Conservation (phyloP, 805 yeast species). For the Saturnispora bothae region DNA sequence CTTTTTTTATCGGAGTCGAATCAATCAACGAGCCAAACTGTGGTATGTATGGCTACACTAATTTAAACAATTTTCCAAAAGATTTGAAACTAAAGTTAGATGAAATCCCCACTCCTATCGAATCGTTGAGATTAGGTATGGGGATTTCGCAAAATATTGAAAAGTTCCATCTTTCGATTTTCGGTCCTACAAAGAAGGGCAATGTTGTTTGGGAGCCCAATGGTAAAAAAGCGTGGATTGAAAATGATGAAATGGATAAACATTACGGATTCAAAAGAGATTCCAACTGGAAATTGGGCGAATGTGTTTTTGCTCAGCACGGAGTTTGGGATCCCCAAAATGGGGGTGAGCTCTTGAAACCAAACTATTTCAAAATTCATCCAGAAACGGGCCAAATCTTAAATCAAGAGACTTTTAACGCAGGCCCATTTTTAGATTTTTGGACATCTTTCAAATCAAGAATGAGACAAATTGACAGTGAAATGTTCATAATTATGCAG, state of each 20-base stretch:
- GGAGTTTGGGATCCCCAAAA: conserved; percentile 58
- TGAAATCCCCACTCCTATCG: conserved; percentile 73
- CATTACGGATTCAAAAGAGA: conserved; percentile 65
- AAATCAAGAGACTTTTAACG: conserved; percentile 48
- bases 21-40: conserved; percentile 75
- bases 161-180: conserved; percentile 53
- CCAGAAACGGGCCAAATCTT: conserved; percentile 31
- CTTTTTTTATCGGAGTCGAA: conserved; percentile 67
- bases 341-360: conserved; percentile 31
- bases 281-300: conserved; percentile 56
- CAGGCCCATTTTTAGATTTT: conserved; percentile 53
- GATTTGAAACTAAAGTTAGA: conserved; percentile 63
- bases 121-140: conserved; percentile 66
- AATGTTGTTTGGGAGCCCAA: conserved; percentile 49
- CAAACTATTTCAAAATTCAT: conserved; percentile 40
- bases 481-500: conserved; percentile 55
- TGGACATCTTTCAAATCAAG: conserved; percentile 40
- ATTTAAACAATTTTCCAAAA: conserved; percentile 45
- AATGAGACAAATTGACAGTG: conserved; percentile 36
- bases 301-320: conserved; percentile 72
- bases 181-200: conserved; percentile 69
- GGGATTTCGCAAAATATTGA: conserved; percentile 66
- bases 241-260: conserved; percentile 39
- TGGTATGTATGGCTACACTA: conserved; percentile 58
- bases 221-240: conserved; percentile 63